Percentiles rank a stretch among this genome's conserved stretches.
phyloP scores from a whole-genome alignment of 2,329 filamentous ascomycete genomes.

The Calonectria naviculata region DNA sequence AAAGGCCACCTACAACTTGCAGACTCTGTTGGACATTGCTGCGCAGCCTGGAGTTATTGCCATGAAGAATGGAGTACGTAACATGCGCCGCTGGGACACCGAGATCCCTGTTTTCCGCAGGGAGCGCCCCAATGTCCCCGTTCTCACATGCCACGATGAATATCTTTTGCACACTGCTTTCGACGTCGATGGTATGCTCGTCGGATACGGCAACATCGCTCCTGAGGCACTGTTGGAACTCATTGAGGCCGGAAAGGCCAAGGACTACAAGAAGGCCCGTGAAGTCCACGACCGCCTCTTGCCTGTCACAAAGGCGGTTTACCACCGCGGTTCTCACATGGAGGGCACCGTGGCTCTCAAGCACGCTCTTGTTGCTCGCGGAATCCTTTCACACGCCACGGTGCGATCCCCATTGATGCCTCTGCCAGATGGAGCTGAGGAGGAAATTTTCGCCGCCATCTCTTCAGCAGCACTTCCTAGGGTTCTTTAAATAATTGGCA shows the following conservation, averaged over 20 bases:
- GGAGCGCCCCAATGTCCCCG: slow-evolving; percentile 60
- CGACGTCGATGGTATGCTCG: slow-evolving; percentile 64
- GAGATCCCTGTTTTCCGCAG: slow-evolving; percentile 64
- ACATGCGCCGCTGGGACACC: slow-evolving; percentile 67
- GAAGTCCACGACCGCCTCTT: slow-evolving; percentile 62
- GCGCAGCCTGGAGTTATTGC: slow-evolving; percentile 64
- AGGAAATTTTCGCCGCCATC: slow-evolving; percentile 55
- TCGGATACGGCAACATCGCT: slow-evolving; percentile 65
- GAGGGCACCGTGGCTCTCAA: slow-evolving; percentile 64
- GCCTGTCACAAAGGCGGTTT: slow-evolving; percentile 64
- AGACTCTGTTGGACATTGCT: slow-evolving; percentile 64
- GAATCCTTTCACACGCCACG: slow-evolving; percentile 60
- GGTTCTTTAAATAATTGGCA: slow-evolving; percentile 22
- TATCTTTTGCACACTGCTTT: slow-evolving; percentile 64
- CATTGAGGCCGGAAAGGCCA: slow-evolving; percentile 61
- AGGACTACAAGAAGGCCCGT: slow-evolving; percentile 59
- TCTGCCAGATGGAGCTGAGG: slow-evolving; percentile 53
- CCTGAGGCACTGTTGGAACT: slow-evolving; percentile 61
- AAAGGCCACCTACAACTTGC: slow-evolving; percentile 62
- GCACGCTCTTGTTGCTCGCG: slow-evolving; percentile 61
- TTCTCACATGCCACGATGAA: slow-evolving; percentile 64
- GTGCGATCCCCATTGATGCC: slow-evolving; percentile 61
- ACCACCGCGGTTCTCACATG: slow-evolving; percentile 66
- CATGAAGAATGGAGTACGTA: slow-evolving; percentile 68
- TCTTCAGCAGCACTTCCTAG: slow-evolving; percentile 38